Percentiles rank a stretch among this genome's conserved stretches.
Conservation (phyloP, 1,284 basidiomycete genomes). For the Chalciporus sp. region DNA sequence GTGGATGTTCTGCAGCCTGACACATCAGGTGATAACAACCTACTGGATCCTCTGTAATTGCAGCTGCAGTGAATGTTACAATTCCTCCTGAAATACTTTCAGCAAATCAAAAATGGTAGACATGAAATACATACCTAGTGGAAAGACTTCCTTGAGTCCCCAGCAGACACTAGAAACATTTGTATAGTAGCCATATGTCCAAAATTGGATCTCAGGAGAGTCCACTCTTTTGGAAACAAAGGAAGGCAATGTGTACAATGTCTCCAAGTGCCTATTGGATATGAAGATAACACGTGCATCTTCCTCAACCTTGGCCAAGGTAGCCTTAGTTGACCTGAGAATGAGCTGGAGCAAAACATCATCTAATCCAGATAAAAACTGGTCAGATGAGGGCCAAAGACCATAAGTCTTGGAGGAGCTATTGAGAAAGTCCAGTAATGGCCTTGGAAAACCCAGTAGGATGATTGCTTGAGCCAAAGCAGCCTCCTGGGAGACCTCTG, state of each 20-base stretch:
- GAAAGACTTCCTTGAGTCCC: slow-evolving; percentile 65
- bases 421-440: slow-evolving; percentile 29
- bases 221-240: slow-evolving; percentile 49
- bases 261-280: slow-evolving; percentile 57
- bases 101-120: slow-evolving; percentile 14
- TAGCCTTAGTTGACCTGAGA: slow-evolving; percentile 44
- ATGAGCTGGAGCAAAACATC: slow-evolving; percentile 47
- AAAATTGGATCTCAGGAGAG: slow-evolving; percentile 52
- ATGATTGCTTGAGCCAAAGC: slow-evolving; percentile 25
- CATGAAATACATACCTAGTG: slow-evolving; percentile 49
- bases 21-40: slow-evolving; percentile 48
- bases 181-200: slow-evolving; percentile 65
- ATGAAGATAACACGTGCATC: slow-evolving; percentile 59
- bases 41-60: slow-evolving; percentile 53
- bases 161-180: slow-evolving; percentile 50
- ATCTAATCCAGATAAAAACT: slow-evolving; percentile 40
- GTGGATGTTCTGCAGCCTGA: slow-evolving; percentile 55
- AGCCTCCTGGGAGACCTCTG: slow-evolving; percentile 10
- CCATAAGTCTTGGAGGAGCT: slow-evolving; percentile 32
- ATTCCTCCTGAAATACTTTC: slow-evolving; percentile 54
- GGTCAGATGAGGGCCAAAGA: slow-evolving; percentile 39
- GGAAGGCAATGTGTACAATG: slow-evolving; percentile 47
- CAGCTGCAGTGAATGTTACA: slow-evolving; percentile 63
- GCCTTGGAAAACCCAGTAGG: slow-evolving; percentile 30
- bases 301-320: slow-evolving; percentile 39